Evolutionary conservation across 768 basidiomycete species (phyloP), one percentile per base, ranked within the genome.

Genomic region (Xerocomellus intermedius): DNA sequence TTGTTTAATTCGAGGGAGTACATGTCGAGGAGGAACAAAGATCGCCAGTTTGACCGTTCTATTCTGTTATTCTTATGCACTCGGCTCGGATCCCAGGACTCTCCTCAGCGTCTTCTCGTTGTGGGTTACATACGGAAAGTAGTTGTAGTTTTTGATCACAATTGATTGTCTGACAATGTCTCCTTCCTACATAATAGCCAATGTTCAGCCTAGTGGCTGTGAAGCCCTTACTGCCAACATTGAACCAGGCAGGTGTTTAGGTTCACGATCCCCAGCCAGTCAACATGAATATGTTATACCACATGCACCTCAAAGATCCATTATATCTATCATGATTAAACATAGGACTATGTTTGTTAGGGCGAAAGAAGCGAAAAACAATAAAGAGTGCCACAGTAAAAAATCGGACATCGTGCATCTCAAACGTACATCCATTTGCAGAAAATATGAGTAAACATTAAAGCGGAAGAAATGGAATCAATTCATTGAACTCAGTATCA

Each of bases 261-360:
- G 16, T 37, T 37, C 22, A 17, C 14, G 8, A 21, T n/a, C 37
- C 17, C 51, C 13, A 8, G 17, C 28, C 17, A 14, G 5, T 52
- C 35, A 33, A 41, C 24, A 28, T 9, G 28, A 28, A 9, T 28
- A 9, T 28, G 8, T 28, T 28, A 30, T 32, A 22, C 41, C 16
- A 43, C 52, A 39, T 38, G 35, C 51, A 42, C 22, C 48, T 16
- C 43, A 52, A 32, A 57, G 59, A 62, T 55, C 49, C 45, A 60
- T 60, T 62, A 67, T 55, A 60, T 65, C 63, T 60, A 59, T 59
- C 38, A 52, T 28, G 46, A 62, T 63, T 56, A 60, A 56, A 62
- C 56, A 57, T 48, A 55, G 38, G 35, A 28, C 52, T 64, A 59
- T 37, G 52, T 37, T 56, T 55, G 43, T 54, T 56, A 50, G 39